phyloP scores from a whole-genome alignment of 345 rosid species.

The Bruguiera sexangula region DNA sequence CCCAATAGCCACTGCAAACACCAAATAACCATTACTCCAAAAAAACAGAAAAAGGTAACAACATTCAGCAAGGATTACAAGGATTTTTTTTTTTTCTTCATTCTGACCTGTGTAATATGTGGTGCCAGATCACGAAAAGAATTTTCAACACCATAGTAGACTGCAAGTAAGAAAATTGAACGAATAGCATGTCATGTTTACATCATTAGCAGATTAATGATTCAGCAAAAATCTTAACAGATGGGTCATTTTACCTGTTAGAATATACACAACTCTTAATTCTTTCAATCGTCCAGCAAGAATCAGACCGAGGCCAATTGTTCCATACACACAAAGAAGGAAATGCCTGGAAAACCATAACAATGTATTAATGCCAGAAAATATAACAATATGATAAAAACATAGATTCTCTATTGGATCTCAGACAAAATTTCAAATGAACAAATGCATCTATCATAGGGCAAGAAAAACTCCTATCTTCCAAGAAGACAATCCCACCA shows the following conservation, averaged over 20 bases:
- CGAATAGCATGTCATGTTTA: constrained; percentile 13
- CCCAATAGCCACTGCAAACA: constrained; percentile 77
- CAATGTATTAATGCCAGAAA: neutral
- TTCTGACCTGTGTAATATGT: constrained; percentile 62
- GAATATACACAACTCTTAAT: constrained; percentile 44
- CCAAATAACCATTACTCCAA: constrained; percentile 15
- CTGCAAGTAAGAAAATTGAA: constrained; percentile 39
- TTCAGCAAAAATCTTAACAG: neutral
- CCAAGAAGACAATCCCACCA: neutral
- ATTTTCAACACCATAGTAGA: constrained; percentile 70
- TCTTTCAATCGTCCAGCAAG: constrained; percentile 75
- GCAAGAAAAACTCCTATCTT: neutral
- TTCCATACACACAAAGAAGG: constrained; percentile 67
- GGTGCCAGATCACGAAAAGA: constrained; percentile 70
- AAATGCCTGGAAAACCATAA: constrained; percentile 60
- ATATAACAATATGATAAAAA: constrained; percentile 17
- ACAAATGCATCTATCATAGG: neutral
- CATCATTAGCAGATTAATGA: neutral
- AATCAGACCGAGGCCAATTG: constrained; percentile 61
- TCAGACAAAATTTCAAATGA: neutral
- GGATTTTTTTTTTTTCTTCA: neutral
- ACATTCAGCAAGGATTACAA: neutral
- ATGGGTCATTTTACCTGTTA: constrained; percentile 46
- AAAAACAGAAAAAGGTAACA: neutral
- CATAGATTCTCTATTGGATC: constrained; percentile 3